Evolutionary conservation across 495 filamentous ascomycete species (phyloP).

Genomic region (Podospora comata): DNA sequence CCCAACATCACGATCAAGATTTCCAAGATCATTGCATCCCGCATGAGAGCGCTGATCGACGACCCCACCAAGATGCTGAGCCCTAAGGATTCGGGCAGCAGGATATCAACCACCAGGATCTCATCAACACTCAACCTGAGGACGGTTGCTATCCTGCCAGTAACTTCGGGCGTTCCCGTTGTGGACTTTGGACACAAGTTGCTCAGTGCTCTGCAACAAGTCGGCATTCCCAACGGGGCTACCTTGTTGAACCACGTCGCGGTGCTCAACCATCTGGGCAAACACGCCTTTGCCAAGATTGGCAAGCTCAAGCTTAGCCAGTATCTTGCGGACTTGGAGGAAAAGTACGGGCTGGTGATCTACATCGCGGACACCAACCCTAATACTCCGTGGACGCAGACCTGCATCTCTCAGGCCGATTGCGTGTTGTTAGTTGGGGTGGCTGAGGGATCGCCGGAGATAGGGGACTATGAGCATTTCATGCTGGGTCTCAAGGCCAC

Average conservation of each 20-base stretch:
- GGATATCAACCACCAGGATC: conserved; percentile 60
- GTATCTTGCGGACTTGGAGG: conserved; percentile 93
- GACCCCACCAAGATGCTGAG: conserved; percentile 53
- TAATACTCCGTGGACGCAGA: conserved; percentile 96
- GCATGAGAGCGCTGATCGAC: conserved; percentile 87
- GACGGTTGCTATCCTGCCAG: conserved; percentile 87
- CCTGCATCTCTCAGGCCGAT: conserved; percentile 93
- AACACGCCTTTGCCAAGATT: conserved; percentile 96
- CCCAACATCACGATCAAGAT: conserved; percentile 98
- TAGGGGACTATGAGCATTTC: conserved; percentile 95
- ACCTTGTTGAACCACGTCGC: conserved; percentile 90
- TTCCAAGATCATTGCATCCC: conserved; percentile 93
- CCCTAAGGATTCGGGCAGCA: conserved; percentile 46
- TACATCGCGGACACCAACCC: conserved; percentile 98
- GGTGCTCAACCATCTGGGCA: conserved; percentile 88
- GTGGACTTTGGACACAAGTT: conserved; percentile 92
- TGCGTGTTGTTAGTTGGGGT: conserved; percentile 90
- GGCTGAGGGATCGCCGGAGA: conserved; percentile 81
- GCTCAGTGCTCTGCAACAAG: conserved; percentile 79
- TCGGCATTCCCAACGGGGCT: conserved; percentile 83
- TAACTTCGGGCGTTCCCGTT: conserved; percentile 87
- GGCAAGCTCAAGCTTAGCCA: conserved; percentile 94
- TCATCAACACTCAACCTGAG: conserved; percentile 88
- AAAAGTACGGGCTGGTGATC: conserved; percentile 92
- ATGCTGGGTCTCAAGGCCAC: conserved; percentile 96